Evolutionary conservation across 1,139 yeast genomes (phyloP), one percentile per base, ranked within the genome.

Genomic region (Pichia sp.): DNA sequence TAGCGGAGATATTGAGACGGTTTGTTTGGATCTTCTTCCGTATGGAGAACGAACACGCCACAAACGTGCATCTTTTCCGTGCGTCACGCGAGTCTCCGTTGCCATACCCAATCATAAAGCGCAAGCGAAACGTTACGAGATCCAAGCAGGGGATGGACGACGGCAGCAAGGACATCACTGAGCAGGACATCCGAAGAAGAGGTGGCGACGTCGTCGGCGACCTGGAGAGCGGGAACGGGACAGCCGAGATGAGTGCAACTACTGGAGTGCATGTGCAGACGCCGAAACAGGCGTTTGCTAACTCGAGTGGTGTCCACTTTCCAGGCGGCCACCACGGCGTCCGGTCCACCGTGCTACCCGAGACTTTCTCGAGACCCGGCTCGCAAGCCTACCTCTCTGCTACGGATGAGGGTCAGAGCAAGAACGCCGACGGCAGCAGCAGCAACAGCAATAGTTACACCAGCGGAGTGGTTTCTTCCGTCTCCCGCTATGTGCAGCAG

Each of bases 21-120:
- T 85, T 89, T 60, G 73, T 92, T 19, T 93, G 99, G 99, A 77
- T 87, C 8, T 80, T 87, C 55, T 86, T 93, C 73, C 84, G 99
- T 72, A 87, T 93, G 79, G 99, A 93, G 66, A 93, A 93, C 70
- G 98, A 93, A 70, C 99, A 95, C 70, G 84, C 90, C 48, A 85
- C 97, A 1, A 93, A 93, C 67, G 96, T 90, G 11, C 82, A 81
- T 53, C 73, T 89, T 49, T 88, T 85, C 69, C 78, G 96, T 61
- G 97, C 97, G 0, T 85, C 95, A 4, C 81, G 93, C 58, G 97
- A 92, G 60, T 75, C 90, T 5, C 89, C 95, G 4, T 72, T 93
- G 54, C 99, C 99, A 0, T 92, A 90, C 62, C 79, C 84, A 0
- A 71, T 81, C 0, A 54, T 51, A 13, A 57, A 52, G 32, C 57